Conservation (phyloP, 352 stramenopile species). For the Globisporangium carolinianum region DNA sequence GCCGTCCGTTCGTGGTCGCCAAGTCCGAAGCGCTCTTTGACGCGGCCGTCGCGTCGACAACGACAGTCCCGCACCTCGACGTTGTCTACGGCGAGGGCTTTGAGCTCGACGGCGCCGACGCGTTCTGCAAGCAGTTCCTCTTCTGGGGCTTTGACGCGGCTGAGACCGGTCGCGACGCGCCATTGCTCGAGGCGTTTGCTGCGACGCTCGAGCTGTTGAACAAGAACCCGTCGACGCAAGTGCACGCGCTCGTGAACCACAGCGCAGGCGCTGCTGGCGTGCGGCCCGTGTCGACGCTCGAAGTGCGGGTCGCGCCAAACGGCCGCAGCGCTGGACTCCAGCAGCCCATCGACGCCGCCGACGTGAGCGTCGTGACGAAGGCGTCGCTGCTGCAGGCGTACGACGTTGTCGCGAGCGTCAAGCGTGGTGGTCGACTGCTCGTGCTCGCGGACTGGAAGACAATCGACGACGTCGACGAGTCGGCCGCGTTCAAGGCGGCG, state of each 20-base stretch:
- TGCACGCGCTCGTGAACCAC: slow-evolving; percentile 53
- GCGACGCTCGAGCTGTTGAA: slow-evolving; percentile 44
- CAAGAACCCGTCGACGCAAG: slow-evolving; percentile 58
- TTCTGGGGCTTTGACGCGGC: slow-evolving; percentile 86
- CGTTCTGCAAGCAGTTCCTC: slow-evolving; percentile 84
- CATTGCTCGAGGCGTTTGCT: slow-evolving; percentile 27
- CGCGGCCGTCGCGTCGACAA: slow-evolving; percentile 27
- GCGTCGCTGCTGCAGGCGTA: slow-evolving; percentile 38
- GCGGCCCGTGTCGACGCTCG: slow-evolving; percentile 41
- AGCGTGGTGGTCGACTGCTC: slow-evolving; percentile 44
- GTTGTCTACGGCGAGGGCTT: slow-evolving; percentile 43
- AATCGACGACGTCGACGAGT: slow-evolving; percentile 51
- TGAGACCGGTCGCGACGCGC: slow-evolving; percentile 25
- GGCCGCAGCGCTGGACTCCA: slow-evolving; percentile 24
- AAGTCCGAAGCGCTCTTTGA: slow-evolving; percentile 74
- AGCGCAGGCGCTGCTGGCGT: slow-evolving; percentile 17
- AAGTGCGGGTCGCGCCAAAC: slow-evolving; percentile 47
- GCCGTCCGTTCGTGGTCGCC: slow-evolving; percentile 71
- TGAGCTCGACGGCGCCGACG: slow-evolving; percentile 31
- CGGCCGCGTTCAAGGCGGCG: slow-evolving; percentile 39
- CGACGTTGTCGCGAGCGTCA: slow-evolving; percentile 46
- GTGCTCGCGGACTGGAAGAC: slow-evolving; percentile 61
- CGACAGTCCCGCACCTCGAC: slow-evolving; percentile 47
- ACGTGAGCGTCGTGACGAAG: slow-evolving; percentile 53
- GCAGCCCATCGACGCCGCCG: slow-evolving; percentile 45